Conservation (phyloP, 345 rosid genomes). For the Eutrema yunnanense region DNA sequence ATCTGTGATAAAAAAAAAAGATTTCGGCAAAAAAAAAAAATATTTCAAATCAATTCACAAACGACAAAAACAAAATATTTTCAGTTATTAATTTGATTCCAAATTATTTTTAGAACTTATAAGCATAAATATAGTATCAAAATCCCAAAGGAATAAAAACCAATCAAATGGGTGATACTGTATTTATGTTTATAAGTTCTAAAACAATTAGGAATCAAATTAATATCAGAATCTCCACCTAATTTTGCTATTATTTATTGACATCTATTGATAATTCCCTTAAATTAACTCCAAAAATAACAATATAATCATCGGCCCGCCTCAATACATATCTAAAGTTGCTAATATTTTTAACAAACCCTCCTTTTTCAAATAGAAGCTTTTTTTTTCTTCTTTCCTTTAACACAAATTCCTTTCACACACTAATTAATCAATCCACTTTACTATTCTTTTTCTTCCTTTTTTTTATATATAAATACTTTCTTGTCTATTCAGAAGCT, state of each 20-base stretch:
- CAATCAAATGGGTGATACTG: background rate
- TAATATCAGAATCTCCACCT: no score
- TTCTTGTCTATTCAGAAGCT: conserved; percentile 37
- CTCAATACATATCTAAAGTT: conserved; percentile 1
- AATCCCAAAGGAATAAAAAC: background rate
- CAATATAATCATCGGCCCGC: background rate
- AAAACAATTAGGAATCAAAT: no score
- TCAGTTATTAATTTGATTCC: background rate
- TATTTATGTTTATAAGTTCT: no score
- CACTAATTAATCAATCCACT: background rate
- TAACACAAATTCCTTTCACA: conserved; percentile 17
- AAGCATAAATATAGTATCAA: background rate
- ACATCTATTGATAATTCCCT: no score
- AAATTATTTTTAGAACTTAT: background rate
- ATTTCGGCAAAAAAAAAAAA: no score
- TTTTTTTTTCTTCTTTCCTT: background rate
- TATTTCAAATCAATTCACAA: background rate
- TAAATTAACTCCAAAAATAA: background rate
- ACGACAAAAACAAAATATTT: no score
- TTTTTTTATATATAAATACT: background rate
- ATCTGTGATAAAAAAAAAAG: no score
- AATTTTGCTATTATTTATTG: no score
- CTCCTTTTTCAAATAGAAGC: background rate
- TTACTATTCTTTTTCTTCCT: background rate
- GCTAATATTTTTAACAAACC: background rate